These are phyloP conservation scores for Alternaria sp. DNA, from an alignment of 2,329 filamentous ascomycete species.

Conservation along the genomic window DNA sequence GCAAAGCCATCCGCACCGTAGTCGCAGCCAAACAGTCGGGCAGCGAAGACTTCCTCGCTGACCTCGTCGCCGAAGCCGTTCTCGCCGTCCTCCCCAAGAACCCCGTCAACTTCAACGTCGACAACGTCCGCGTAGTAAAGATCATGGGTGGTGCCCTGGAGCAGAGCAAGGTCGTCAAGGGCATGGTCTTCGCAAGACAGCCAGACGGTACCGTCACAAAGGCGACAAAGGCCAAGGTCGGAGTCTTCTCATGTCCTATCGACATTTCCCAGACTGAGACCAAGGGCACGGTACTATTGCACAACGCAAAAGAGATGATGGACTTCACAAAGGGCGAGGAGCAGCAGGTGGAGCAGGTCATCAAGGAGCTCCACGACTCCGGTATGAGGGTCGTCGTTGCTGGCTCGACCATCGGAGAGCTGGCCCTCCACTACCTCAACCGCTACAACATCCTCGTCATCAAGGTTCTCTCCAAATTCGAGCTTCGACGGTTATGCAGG, in stretches of 20 bases:
- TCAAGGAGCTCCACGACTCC: slow-evolving; percentile 96
- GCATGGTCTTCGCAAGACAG: slow-evolving; percentile 97
- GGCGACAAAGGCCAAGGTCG: slow-evolving; percentile 90
- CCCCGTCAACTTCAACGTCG: slow-evolving; percentile 94
- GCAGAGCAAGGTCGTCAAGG: slow-evolving; percentile 92
- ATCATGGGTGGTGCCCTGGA: slow-evolving; percentile 98
- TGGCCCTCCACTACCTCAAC: slow-evolving; percentile 97
- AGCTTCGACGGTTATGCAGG: slow-evolving; percentile 90
- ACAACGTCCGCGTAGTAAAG: slow-evolving; percentile 98
- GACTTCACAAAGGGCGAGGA: slow-evolving; percentile 99
- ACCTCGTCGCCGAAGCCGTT: slow-evolving; percentile 82
- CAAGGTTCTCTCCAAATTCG: slow-evolving; percentile 97
- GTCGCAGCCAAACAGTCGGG: slow-evolving; percentile 97
- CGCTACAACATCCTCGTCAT: slow-evolving; percentile 94
- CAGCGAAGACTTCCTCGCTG: slow-evolving; percentile 84
- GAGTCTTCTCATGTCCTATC: slow-evolving; percentile 94
- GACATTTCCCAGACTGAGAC: slow-evolving; percentile 97
- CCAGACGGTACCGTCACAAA: slow-evolving; percentile 92
- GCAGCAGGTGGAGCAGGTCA: slow-evolving; percentile 81
- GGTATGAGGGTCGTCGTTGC: slow-evolving; percentile 91
- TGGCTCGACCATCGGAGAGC: slow-evolving; percentile 90
- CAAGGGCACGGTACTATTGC: slow-evolving; percentile 94
- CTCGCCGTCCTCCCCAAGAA: slow-evolving; percentile 95
- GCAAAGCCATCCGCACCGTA: slow-evolving; percentile 94
- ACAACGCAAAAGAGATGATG: slow-evolving; percentile 98